Conservation (phyloP, 106 monocot genomes). For the Allium fistulosum region DNA sequence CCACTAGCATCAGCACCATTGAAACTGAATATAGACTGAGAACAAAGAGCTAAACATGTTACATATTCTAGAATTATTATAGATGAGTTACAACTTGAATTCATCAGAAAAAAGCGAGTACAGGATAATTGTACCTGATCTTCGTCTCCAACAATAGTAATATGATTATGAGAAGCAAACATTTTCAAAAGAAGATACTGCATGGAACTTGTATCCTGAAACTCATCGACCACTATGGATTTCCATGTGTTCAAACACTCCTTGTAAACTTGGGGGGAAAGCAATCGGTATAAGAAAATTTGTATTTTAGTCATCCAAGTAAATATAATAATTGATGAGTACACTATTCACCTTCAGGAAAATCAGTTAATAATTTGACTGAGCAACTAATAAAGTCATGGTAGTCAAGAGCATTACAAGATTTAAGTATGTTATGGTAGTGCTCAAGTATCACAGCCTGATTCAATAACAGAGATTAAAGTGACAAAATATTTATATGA, state of each 20-base stretch:
- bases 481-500: background rate
- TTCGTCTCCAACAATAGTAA: constrained; percentile 90
- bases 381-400: constrained; percentile 90
- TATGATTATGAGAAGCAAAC: constrained; percentile 65
- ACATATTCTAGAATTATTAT: background rate
- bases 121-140: constrained; percentile 55
- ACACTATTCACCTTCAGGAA: constrained; percentile 59
- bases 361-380: constrained; percentile 67
- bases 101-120: background rate
- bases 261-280: constrained; percentile 36
- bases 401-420: constrained; percentile 92
- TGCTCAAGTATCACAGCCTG: constrained; percentile 69
- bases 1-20: constrained; percentile 79
- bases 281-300: background rate
- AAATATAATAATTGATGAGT: background rate
- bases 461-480: background rate
- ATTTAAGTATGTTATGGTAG: constrained; percentile 63
- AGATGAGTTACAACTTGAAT: background rate
- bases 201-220: constrained; percentile 97
- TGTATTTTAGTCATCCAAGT: background rate
- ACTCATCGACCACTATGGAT: constrained; percentile 95
- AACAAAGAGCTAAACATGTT: constrained; percentile 4
- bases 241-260: constrained; percentile 68
- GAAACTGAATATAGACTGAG: constrained; percentile 94
- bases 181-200: constrained; percentile 71